phyloP scores from a whole-genome alignment of 1,139 yeast species.

The Yamadazyma oceani region DNA sequence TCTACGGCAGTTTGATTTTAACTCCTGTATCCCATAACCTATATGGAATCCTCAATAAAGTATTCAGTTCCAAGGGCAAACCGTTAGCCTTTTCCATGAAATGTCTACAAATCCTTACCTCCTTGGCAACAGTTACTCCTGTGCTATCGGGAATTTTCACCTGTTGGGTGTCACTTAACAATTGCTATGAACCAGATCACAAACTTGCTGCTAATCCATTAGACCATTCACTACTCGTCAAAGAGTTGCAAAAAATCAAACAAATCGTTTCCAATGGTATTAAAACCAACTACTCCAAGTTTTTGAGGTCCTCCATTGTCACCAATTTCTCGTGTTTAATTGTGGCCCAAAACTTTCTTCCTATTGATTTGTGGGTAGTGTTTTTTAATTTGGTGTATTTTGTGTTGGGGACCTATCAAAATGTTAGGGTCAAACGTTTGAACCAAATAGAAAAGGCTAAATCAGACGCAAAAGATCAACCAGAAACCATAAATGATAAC shows the following conservation, averaged over 20 bases:
- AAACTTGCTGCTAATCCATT: constrained; percentile 3
- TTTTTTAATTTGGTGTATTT: constrained; percentile 76
- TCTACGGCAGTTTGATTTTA: constrained; percentile 67
- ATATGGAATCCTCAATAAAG: constrained; percentile 46
- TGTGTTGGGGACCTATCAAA: constrained; percentile 75
- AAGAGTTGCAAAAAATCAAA: constrained; percentile 23
- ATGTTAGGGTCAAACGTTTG: constrained; percentile 64
- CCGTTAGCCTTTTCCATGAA: constrained; percentile 38
- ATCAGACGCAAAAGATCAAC: background rate
- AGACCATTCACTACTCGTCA: constrained; percentile 11
- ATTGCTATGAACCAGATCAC: constrained; percentile 23
- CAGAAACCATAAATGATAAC: too few species aligned
- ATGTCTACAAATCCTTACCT: constrained; percentile 57
- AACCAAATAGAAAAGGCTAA: constrained; percentile 44
- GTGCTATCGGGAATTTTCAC: constrained; percentile 57
- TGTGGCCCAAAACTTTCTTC: constrained; percentile 71
- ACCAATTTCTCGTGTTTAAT: constrained; percentile 63
- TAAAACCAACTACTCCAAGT: constrained; percentile 50
- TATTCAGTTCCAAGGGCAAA: constrained; percentile 36
- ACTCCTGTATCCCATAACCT: constrained; percentile 76
- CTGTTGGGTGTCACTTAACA: constrained; percentile 51
- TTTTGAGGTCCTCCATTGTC: constrained; percentile 63
- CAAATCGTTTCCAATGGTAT: constrained; percentile 37
- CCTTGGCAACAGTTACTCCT: constrained; percentile 67
- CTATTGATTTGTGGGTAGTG: constrained; percentile 82